phyloP scores from a whole-genome alignment of 2,329 filamentous ascomycete species.

The Xylariaceae sp. region DNA sequence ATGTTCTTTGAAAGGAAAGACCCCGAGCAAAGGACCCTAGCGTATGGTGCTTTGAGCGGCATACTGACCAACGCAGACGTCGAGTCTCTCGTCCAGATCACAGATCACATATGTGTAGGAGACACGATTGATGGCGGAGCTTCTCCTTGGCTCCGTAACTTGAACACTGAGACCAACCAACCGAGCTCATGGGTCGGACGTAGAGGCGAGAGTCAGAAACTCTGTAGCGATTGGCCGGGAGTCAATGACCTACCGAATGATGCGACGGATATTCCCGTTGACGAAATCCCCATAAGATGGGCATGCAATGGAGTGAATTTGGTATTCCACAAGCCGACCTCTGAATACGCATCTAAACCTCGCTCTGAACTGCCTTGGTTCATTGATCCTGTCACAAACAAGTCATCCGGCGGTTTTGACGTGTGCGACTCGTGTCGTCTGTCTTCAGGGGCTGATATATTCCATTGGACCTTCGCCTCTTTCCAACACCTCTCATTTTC shows the following conservation, averaged over 20 bases:
- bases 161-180: slow-evolving; percentile 30
- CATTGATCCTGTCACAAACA: slow-evolving; percentile 42
- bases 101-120: slow-evolving; percentile 42
- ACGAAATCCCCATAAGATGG: slow-evolving; percentile 40
- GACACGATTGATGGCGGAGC: slow-evolving; percentile 55
- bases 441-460: slow-evolving; percentile 40
- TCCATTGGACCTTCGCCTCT: slow-evolving; percentile 44
- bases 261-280: slow-evolving; percentile 15
- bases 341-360: slow-evolving; percentile 25
- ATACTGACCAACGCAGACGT: slow-evolving; percentile 31
- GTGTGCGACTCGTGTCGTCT: slow-evolving; percentile 48
- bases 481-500: slow-evolving; percentile 39
- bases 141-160: slow-evolving; percentile 41
- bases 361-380: slow-evolving; percentile 39
- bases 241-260: slow-evolving; percentile 7
- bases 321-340: slow-evolving; percentile 32
- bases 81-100: slow-evolving; percentile 32
- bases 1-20: slow-evolving; percentile 39
- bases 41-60: slow-evolving; percentile 39
- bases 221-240: slow-evolving; percentile 33
- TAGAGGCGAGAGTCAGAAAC: slow-evolving; percentile 22
- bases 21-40: background rate
- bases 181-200: slow-evolving; percentile 28
- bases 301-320: slow-evolving; percentile 47
- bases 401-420: slow-evolving; percentile 40